phyloP scores from a whole-genome alignment of 164 flowering plant genomes.

The Chimonanthus praecox region DNA sequence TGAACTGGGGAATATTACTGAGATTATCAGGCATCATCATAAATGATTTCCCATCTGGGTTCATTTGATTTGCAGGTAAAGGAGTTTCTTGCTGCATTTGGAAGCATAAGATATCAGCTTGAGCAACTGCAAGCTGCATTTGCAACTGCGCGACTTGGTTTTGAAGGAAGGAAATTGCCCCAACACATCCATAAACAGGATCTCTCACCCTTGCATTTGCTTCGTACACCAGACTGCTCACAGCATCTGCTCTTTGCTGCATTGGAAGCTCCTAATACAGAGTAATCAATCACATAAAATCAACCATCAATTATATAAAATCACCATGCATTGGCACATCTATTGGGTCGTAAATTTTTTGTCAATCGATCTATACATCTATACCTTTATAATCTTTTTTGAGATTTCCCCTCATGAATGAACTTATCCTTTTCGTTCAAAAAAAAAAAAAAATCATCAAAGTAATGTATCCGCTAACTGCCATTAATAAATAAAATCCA shows the following conservation, averaged over 20 bases:
- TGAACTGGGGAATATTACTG: conserved; percentile 35
- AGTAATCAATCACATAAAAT: background rate
- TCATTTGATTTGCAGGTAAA: conserved; percentile 17
- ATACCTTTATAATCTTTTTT: no score
- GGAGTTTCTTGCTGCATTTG: conserved; percentile 56
- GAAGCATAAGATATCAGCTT: conserved; percentile 69
- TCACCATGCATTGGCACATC: no score
- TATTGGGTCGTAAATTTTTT: no score
- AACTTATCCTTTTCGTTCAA: no score
- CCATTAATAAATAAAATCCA: no score
- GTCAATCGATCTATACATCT: no score
- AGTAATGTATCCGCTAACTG: no score
- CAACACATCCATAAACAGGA: conserved; percentile 73
- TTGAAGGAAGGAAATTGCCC: conserved; percentile 71
- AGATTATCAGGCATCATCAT: conserved; percentile 20
- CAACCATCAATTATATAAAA: no score
- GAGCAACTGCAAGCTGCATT: conserved; percentile 77
- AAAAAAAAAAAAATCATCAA: no score
- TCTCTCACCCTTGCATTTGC: conserved; percentile 61
- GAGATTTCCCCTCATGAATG: no score
- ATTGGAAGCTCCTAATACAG: conserved; percentile 49
- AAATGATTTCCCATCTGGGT: conserved; percentile 31
- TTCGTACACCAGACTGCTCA: conserved; percentile 62
- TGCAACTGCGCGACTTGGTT: conserved; percentile 64
- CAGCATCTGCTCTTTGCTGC: conserved; percentile 60